Base-by-base conservation (phyloP, 2,329 filamentous ascomycete species). In the Fusarium protoensiforme region DNA sequence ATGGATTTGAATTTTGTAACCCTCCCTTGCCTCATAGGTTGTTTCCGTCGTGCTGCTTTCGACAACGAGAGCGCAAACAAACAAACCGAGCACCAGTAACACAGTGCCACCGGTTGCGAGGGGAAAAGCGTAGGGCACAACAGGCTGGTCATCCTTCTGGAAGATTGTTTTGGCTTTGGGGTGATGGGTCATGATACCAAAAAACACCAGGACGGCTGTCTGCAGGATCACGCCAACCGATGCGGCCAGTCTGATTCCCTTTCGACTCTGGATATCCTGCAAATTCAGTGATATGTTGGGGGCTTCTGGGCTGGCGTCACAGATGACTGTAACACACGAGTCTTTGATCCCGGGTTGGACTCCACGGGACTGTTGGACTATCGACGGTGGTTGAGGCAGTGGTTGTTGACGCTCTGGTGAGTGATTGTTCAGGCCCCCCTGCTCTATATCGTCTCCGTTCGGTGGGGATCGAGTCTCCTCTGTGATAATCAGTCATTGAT, bases 31-130 rank as follows among this genome's bases (percentile, higher is more conserved):
- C 20, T 43, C n/a, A 11, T 43, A 22, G 0, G 81, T 81, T 41
- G 24, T 24, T 24, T 24, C 24, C 4, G 5, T 24, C 24, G 24
- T 24, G 24, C 79, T 80, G 8, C 53, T 61, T 24, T 83, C 78
- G 6, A 83, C 77, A 4, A 83, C 78, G 41, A 76, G 75, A 0
- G 76, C 74, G 61, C 81, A 83, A 1, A 81, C 35, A 0, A 80
- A 38, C 46, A 83, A 68, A 0, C 81, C 80, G 1, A 67, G 0
- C 0, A 78, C 71, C 14, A 84, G 43, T 0, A 79, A 2, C 0
- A 79, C 0, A 0, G 80, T 83, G 2, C 82, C 81, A 8, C 48
- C 13, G 0, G 69, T 65, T 3, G 74, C 75, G 18, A 76, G 73
- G 1, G 77, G 77, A 51, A 76, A 79, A 0, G 80, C 77, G 38